Evolutionary conservation across 2,329 filamentous ascomycete genomes (phyloP).

Genomic region (Beauveria medogensis): DNA sequence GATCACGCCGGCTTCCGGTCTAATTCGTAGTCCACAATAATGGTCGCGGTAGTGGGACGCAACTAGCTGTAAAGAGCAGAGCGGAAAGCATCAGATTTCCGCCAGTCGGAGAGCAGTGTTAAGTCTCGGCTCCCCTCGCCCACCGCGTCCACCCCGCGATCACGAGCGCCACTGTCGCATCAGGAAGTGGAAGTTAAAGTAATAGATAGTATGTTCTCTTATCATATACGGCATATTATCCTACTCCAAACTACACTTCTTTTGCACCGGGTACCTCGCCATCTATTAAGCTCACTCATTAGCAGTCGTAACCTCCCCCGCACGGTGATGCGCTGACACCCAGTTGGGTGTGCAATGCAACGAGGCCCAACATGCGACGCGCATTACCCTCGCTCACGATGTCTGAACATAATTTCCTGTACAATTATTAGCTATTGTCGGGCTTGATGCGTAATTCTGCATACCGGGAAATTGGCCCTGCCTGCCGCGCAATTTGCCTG

Average conservation of each 20-base stretch:
- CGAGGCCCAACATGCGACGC: background rate
- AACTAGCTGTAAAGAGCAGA: background rate
- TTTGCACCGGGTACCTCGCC: background rate
- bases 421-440: conserved; percentile 17
- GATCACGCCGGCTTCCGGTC: background rate
- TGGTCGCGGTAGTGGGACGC: background rate
- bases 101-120: background rate
- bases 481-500: conserved; percentile 68
- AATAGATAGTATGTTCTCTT: background rate
- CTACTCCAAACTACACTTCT: background rate
- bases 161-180: background rate
- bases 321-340: background rate
- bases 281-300: conserved; percentile 5
- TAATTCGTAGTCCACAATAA: background rate
- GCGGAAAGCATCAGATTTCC: background rate
- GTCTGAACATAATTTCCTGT: conserved; percentile 13
- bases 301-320: background rate
- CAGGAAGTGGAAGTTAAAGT: background rate
- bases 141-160: background rate
- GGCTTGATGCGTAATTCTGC: conserved; percentile 18
- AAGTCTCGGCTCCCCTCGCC: background rate
- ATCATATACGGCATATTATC: conserved; percentile 4
- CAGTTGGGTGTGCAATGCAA: background rate
- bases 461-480: conserved; percentile 92
- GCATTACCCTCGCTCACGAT: background rate